These are phyloP conservation scores for Sporothrix inflata DNA, from an alignment of 2,329 filamentous ascomycete genomes.

Conservation along the genomic window DNA sequence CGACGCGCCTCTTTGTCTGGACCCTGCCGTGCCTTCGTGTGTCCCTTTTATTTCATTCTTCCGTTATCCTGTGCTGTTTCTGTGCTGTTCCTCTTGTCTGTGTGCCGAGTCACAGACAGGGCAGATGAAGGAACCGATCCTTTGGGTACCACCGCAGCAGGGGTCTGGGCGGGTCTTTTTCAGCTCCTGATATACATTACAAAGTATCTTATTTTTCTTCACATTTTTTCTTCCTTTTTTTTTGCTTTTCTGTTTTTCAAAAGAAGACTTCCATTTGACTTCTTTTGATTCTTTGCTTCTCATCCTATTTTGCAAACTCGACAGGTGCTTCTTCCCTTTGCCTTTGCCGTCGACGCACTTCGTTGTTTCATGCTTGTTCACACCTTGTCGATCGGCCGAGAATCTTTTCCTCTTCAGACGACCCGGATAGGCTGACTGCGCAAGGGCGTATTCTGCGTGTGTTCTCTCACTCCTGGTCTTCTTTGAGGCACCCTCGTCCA, in stretches of 20 bases:
- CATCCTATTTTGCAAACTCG: not conserved
- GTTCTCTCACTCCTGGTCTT: not conserved
- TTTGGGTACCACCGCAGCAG: not conserved
- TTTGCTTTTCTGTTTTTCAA: not conserved
- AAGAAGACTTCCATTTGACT: not conserved
- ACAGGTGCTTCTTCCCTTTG: not conserved
- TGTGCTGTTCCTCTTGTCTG: not conserved
- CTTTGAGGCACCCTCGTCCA: no score
- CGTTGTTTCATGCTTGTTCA: not conserved
- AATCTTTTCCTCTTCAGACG: conserved; percentile 8
- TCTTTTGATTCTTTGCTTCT: not conserved
- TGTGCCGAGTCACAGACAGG: not conserved
- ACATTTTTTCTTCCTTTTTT: not conserved
- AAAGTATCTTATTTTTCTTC: not conserved
- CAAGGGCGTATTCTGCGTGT: not conserved
- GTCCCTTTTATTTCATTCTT: not conserved
- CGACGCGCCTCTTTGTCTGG: not conserved
- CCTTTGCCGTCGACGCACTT: not conserved
- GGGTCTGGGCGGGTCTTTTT: conserved; percentile 2
- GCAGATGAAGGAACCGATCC: conserved; percentile 12
- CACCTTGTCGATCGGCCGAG: not conserved
- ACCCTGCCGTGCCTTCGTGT: not conserved
- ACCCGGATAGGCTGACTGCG: not conserved
- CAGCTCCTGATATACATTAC: not conserved
- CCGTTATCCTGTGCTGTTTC: not conserved